phyloP scores from a whole-genome alignment of 2,329 filamentous ascomycete genomes.

The Paraphoma sp. region DNA sequence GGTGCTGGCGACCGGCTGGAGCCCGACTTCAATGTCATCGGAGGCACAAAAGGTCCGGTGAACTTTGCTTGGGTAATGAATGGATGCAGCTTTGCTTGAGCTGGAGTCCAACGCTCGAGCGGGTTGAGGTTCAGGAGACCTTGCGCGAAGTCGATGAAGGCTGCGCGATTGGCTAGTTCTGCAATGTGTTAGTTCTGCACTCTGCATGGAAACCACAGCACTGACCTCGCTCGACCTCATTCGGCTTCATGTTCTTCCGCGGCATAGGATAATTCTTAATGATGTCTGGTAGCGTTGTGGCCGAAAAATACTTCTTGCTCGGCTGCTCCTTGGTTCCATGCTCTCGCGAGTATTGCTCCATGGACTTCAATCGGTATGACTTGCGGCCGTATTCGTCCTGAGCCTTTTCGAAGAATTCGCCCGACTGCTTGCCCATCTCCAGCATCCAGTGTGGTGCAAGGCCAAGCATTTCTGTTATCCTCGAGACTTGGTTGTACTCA shows the following conservation, averaged over 20 bases:
- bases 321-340: slow-evolving; percentile 97
- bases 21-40: slow-evolving; percentile 93
- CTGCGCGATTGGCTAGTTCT: slow-evolving; percentile 99
- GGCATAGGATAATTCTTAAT: slow-evolving; percentile 99
- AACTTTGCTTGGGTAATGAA: slow-evolving; percentile 99
- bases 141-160: slow-evolving; percentile 97
- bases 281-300: slow-evolving; percentile 91
- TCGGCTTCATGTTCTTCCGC: slow-evolving; percentile 98
- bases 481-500: slow-evolving; percentile 97
- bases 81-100: slow-evolving; percentile 95
- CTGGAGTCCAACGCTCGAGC: slow-evolving; percentile 94
- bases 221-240: slow-evolving; percentile 92
- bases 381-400: slow-evolving; percentile 91
- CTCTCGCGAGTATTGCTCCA: slow-evolving; percentile 97
- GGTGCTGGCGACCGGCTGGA: slow-evolving; percentile 88
- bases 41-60: slow-evolving; percentile 93
- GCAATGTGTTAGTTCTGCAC: slow-evolving; percentile 22
- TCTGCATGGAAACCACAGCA: slow-evolving; percentile 1
- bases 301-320: slow-evolving; percentile 99
- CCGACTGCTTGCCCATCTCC: slow-evolving; percentile 96
- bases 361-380: slow-evolving; percentile 90
- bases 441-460: slow-evolving; percentile 99
- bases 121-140: slow-evolving; percentile 94
- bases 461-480: slow-evolving; percentile 97
- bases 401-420: slow-evolving; percentile 94